A percentile compares a stretch with the other conserved stretches of the same genome.
These are phyloP conservation scores for Lepidium didymum DNA, from an alignment of 345 rosid genomes.

Conservation along the genomic window DNA sequence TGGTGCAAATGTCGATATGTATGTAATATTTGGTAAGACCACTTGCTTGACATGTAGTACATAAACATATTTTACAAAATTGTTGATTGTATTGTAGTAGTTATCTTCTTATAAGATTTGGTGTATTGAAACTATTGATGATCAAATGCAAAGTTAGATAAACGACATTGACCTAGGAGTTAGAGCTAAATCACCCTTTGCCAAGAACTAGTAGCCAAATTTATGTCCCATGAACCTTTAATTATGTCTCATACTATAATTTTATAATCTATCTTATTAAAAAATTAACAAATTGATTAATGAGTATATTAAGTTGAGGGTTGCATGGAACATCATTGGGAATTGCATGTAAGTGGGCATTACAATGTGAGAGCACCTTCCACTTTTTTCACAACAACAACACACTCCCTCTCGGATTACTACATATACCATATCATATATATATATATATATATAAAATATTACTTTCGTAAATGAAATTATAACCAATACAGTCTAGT, in stretches of 20 bases:
- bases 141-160: background rate
- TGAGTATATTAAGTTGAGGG: background rate
- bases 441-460: too few species aligned
- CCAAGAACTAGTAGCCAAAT: constrained; percentile 52
- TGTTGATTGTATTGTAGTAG: too few species aligned
- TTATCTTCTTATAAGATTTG: background rate
- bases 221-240: constrained; percentile 20
- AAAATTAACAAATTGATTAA: background rate
- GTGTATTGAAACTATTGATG: constrained; percentile 5
- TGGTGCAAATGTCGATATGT: too few species aligned
- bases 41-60: background rate
- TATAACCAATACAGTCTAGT: too few species aligned
- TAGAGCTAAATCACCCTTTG: constrained; percentile 31
- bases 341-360: constrained; percentile 37
- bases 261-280: too few species aligned
- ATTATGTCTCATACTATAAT: too few species aligned
- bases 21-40: too few species aligned
- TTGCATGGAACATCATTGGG: constrained; percentile 45
- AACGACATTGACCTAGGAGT: constrained; percentile 43
- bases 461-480: too few species aligned
- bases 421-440: background rate
- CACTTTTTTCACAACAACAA: constrained; percentile 22
- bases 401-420: constrained; percentile 8
- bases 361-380: constrained; percentile 32
- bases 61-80: background rate